phyloP scores from a whole-genome alignment of 2,329 filamentous ascomycete species.

The Penicillium sp. region DNA sequence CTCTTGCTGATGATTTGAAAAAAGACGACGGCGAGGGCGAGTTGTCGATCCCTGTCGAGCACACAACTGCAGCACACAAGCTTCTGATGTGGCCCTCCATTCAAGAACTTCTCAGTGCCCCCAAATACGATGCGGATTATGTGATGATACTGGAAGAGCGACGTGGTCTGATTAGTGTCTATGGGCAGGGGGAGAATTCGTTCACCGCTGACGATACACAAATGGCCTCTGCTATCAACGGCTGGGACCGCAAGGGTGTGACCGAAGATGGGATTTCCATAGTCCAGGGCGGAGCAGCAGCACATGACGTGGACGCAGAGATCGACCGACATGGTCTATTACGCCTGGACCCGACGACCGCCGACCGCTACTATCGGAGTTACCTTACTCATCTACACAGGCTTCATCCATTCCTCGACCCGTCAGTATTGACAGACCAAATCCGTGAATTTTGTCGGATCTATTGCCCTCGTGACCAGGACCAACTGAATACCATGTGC shows the following conservation, averaged over 20 bases:
- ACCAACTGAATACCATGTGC: slow-evolving; percentile 2
- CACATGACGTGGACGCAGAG: slow-evolving; percentile 41
- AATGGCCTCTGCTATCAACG: slow-evolving; percentile 21
- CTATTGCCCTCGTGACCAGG: slow-evolving; percentile 40
- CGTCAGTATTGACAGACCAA: slow-evolving; percentile 53
- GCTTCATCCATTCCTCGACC: slow-evolving; percentile 65
- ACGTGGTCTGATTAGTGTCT: slow-evolving; percentile 72
- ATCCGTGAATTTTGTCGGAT: slow-evolving; percentile 52
- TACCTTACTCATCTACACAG: slow-evolving; percentile 63
- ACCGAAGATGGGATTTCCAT: not conserved
- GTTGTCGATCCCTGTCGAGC: slow-evolving; percentile 76
- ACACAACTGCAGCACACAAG: slow-evolving; percentile 86
- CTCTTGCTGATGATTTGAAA: slow-evolving; percentile 9
- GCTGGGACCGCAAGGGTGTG: not conserved
- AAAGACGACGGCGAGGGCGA: slow-evolving; percentile 49
- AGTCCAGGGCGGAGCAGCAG: slow-evolving; percentile 5
- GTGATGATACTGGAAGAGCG: slow-evolving; percentile 74
- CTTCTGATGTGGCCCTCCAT: slow-evolving; percentile 74
- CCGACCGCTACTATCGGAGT: slow-evolving; percentile 54
- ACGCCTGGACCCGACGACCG: slow-evolving; percentile 53
- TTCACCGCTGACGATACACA: slow-evolving; percentile 55
- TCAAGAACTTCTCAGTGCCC: slow-evolving; percentile 58
- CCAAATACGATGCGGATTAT: slow-evolving; percentile 65
- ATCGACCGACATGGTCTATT: slow-evolving; percentile 53
- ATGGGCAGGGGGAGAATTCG: slow-evolving; percentile 75